A percentile compares a stretch with the other conserved stretches of the same genome.
Conservation (phyloP, 345 rosid species). For the Sisymbrium altissimum region DNA sequence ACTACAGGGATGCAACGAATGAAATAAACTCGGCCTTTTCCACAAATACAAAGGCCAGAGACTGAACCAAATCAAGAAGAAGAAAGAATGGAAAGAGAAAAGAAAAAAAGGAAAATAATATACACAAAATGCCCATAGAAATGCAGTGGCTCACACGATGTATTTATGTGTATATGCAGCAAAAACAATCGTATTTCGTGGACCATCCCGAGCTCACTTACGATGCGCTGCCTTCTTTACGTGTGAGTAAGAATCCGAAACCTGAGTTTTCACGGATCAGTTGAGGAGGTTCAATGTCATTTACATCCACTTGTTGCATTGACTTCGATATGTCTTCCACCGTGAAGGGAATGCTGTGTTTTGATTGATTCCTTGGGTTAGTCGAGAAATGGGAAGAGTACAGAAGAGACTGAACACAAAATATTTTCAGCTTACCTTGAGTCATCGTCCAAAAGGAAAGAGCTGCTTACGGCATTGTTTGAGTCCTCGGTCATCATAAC, state of each 20-base stretch:
- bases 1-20: slow-evolving; percentile 40
- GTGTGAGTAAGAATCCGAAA: slow-evolving; percentile 85
- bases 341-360: slow-evolving; percentile 90
- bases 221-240: slow-evolving; percentile 44
- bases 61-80: slow-evolving; percentile 27
- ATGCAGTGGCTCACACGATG: slow-evolving; percentile 22
- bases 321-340: slow-evolving; percentile 98
- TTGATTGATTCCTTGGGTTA: slow-evolving; percentile 9
- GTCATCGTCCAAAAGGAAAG: slow-evolving; percentile 95
- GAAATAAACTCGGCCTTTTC: slow-evolving; percentile 31
- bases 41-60: slow-evolving; percentile 36
- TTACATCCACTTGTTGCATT: slow-evolving; percentile 80
- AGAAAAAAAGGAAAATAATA: background rate
- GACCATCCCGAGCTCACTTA: slow-evolving; percentile 8
- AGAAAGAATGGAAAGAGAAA: slow-evolving; percentile 14
- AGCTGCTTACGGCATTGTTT: slow-evolving; percentile 88
- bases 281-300: slow-evolving; percentile 84
- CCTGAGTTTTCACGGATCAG: slow-evolving; percentile 88
- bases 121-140: slow-evolving; percentile 28
- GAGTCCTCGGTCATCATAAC: slow-evolving; percentile 97
- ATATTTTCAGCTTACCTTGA: slow-evolving; percentile 57
- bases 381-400: background rate
- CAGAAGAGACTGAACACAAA: background rate
- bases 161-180: slow-evolving; percentile 27
- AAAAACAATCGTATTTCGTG: slow-evolving; percentile 8